These are phyloP conservation scores for Grosmannia clavigera DNA, from an alignment of 2,329 filamentous ascomycete species.

Conservation along the genomic window DNA sequence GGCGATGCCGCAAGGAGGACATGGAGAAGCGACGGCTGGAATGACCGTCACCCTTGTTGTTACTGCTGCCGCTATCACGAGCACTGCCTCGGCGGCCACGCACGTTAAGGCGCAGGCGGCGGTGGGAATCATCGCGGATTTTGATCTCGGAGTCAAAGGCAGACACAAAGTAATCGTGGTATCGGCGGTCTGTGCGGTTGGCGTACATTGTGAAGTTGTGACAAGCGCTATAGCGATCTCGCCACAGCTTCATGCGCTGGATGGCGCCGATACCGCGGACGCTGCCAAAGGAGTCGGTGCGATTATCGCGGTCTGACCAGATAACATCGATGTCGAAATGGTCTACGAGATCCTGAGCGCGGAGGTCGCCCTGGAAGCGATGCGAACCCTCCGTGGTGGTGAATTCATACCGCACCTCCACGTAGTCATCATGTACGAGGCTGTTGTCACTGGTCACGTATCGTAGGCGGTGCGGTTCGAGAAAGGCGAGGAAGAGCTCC, in stretches of 20 bases:
- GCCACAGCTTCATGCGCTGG: conserved; percentile 40
- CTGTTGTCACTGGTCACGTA: conserved; percentile 33
- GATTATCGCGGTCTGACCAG: conserved; percentile 36
- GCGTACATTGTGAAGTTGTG: conserved; percentile 36
- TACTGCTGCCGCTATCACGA: conserved; percentile 17
- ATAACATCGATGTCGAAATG: conserved; percentile 41
- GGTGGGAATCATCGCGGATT: conserved; percentile 32
- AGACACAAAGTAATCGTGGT: conserved; percentile 35
- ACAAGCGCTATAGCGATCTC: conserved; percentile 32
- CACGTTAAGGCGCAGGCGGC: conserved; percentile 30
- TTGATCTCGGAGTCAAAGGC: conserved; percentile 34
- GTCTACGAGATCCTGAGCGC: conserved; percentile 33
- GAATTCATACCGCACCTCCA: conserved; percentile 38
- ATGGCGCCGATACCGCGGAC: conserved; percentile 38
- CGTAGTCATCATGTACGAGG: conserved; percentile 34
- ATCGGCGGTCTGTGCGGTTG: conserved; percentile 28
- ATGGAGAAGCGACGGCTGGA: conserved; percentile 27
- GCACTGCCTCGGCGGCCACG: conserved; percentile 28
- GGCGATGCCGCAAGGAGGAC: conserved; percentile 27
- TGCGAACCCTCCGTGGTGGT: conserved; percentile 33
- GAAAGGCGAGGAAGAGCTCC: conserved; percentile 35
- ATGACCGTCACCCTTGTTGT: neutral
- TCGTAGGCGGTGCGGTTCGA: conserved; percentile 33
- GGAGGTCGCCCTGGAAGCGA: conserved; percentile 36
- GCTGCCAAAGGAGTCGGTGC: conserved; percentile 36